Percentiles rank a stretch among this genome's conserved stretches.
Evolutionary conservation across 306 rosid species (phyloP).

Genomic region (Sophora flavescens): DNA sequence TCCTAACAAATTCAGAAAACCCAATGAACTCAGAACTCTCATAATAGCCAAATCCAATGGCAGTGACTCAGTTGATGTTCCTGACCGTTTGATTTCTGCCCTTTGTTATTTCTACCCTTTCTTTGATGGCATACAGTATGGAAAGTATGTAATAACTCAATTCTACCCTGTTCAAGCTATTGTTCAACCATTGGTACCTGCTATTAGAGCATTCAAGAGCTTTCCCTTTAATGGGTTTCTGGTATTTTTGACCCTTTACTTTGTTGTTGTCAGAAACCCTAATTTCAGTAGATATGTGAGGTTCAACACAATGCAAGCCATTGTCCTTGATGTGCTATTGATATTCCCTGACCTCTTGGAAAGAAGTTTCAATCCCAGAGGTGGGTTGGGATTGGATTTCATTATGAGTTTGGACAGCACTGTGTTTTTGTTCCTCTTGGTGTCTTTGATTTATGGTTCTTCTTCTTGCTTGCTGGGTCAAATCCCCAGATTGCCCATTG

Average conservation of each 20-base stretch:
- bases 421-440: slow-evolving; percentile 83
- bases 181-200: slow-evolving; percentile 80
- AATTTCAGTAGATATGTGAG: slow-evolving; percentile 90
- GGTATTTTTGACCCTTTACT: slow-evolving; percentile 85
- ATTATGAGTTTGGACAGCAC: slow-evolving; percentile 96
- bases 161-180: slow-evolving; percentile 75
- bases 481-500: slow-evolving; percentile 89
- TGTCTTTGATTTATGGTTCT: slow-evolving; percentile 87
- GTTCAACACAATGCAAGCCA: slow-evolving; percentile 97
- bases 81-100: slow-evolving; percentile 89
- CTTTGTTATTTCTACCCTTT: slow-evolving; percentile 91
- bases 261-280: slow-evolving; percentile 89
- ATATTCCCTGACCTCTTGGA: slow-evolving; percentile 91
- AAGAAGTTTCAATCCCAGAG: slow-evolving; percentile 82
- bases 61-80: slow-evolving; percentile 64
- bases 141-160: slow-evolving; percentile 82
- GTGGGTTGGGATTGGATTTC: slow-evolving; percentile 86
- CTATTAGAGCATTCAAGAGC: slow-evolving; percentile 86
- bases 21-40: slow-evolving; percentile 47
- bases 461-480: slow-evolving; percentile 92
- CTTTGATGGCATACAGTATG: slow-evolving; percentile 90
- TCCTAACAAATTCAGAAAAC: slow-evolving; percentile 48
- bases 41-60: slow-evolving; percentile 71
- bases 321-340: slow-evolving; percentile 90
- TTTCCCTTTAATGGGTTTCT: slow-evolving; percentile 88